Conservation (phyloP, 75 land plant genomes). For the Cunninghamia lanceolata region DNA sequence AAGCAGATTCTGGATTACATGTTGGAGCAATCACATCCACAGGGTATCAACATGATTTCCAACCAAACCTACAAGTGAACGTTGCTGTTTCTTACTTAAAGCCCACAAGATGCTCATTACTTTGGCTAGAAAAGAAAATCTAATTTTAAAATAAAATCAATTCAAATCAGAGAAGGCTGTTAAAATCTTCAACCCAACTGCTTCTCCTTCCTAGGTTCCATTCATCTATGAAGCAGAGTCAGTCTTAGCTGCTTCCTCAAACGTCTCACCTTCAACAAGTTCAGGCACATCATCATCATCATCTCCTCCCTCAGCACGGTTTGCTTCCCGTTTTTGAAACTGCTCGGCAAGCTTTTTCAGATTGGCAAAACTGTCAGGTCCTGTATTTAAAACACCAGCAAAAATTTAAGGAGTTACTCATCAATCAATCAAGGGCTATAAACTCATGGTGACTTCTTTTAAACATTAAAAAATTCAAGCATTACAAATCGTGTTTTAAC, state of each 20-base stretch:
- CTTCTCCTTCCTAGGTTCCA: not conserved
- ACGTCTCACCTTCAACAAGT: slow-evolving; percentile 77
- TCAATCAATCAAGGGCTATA: not conserved
- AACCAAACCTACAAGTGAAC: not conserved
- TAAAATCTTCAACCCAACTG: not conserved
- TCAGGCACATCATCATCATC: slow-evolving; percentile 91
- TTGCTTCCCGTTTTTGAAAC: slow-evolving; percentile 55
- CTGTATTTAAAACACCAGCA: slow-evolving; percentile 27
- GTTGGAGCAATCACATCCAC: not conserved
- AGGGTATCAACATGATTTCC: not conserved
- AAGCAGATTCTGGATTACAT: not conserved
- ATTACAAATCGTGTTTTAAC: not conserved
- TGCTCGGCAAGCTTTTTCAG: slow-evolving; percentile 78
- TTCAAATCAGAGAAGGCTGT: not conserved
- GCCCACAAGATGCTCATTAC: not conserved
- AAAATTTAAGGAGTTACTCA: not conserved
- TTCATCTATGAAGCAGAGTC: slow-evolving; percentile 16
- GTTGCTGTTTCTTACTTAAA: slow-evolving; percentile 1
- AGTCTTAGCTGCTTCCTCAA: slow-evolving; percentile 75
- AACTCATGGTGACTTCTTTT: not conserved
- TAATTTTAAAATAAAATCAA: not conserved
- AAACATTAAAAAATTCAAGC: not conserved
- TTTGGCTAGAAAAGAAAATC: not conserved
- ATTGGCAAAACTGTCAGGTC: slow-evolving; percentile 78
- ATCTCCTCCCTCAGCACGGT: slow-evolving; percentile 23